Base-by-base conservation (phyloP, 768 basidiomycete species). In the Termitomyces bulborhizus region DNA sequence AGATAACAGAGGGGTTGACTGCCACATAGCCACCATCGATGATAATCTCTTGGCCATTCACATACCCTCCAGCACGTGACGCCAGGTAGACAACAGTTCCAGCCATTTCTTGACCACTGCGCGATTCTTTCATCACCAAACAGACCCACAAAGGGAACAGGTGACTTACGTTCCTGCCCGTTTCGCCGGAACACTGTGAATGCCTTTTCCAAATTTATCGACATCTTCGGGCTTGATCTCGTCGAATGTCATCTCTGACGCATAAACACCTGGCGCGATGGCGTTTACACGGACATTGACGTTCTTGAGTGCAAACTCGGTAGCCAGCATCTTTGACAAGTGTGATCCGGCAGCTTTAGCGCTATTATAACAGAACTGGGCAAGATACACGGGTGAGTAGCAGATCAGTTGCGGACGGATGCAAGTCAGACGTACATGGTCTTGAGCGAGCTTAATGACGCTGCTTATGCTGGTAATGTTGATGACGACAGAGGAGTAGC, bases 391-490 rank as follows among this genome's bases (percentile, higher is more conserved):
- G 6, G 21, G 18, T 31, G 43, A 47, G n/a, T 26, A 24, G 36
- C 31, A 18, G 34, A 46, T 41, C 51, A 40, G 13, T 3, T 9
- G n/a, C 24, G n/a, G 27, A 47, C 24, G n/a, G 27, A 47, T n/a
- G 34, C 16, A 51, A 32, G 9, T 36, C n/a, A 36, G 44, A 69
- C 85, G n/a, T 68, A 90, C 90, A 62, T 92, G 90, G 57, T 84
- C 78, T 66, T 91, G 89, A 1, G 86, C 80, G 21, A 89, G 56
- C 68, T 87, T 89, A 55, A 78, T 74, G 49, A 84, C 48, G 1
- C 89, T 90, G 56, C 87, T 89, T 51, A 91, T 83, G 49, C 86
- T 88, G 3, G 89, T 89, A 59, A 84, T 84, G 66, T 90, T 91
- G 62, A 92, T 79, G 29, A 91, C 84, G 46, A 71, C 77, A 21